Evolutionary conservation across 1,284 basidiomycete species (phyloP).

Genomic region (Takashimella tepidaria): DNA sequence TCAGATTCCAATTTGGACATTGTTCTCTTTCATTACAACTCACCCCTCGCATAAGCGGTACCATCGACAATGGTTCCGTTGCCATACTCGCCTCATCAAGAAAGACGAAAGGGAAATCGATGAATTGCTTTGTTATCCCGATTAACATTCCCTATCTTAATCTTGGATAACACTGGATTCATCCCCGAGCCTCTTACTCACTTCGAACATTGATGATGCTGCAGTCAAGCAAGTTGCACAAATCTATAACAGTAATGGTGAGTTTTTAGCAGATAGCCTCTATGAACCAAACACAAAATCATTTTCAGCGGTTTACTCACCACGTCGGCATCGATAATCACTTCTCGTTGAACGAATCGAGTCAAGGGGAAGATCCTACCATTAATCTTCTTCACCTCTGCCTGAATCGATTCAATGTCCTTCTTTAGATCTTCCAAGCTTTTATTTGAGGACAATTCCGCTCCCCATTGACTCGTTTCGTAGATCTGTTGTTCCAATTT

Average conservation of each 20-base stretch:
- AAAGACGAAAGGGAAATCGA: slow-evolving; percentile 90
- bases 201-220: slow-evolving; percentile 49
- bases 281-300: too few relatives aligned
- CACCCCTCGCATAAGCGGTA: slow-evolving; percentile 84
- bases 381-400: slow-evolving; percentile 53
- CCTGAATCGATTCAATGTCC: slow-evolving; percentile 27
- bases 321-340: slow-evolving; percentile 65
- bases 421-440: slow-evolving; percentile 8
- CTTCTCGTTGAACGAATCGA: slow-evolving; percentile 48
- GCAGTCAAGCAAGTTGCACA: slow-evolving; percentile 78
- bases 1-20: too few relatives aligned
- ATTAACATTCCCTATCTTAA: neutral
- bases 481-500: slow-evolving; percentile 23
- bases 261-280: too few relatives aligned
- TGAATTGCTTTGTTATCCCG: slow-evolving; percentile 28
- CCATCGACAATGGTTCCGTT: slow-evolving; percentile 79
- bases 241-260: too few relatives aligned
- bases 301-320: too few relatives aligned
- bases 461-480: slow-evolving; percentile 19
- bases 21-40: too few relatives aligned
- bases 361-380: slow-evolving; percentile 22
- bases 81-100: slow-evolving; percentile 95
- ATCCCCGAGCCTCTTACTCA: slow-evolving; percentile 3
- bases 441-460: slow-evolving; percentile 4
- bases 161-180: slow-evolving; percentile 11